Base-by-base conservation (phyloP, 2,329 filamentous ascomycete genomes). In the Xylaria sp. region DNA sequence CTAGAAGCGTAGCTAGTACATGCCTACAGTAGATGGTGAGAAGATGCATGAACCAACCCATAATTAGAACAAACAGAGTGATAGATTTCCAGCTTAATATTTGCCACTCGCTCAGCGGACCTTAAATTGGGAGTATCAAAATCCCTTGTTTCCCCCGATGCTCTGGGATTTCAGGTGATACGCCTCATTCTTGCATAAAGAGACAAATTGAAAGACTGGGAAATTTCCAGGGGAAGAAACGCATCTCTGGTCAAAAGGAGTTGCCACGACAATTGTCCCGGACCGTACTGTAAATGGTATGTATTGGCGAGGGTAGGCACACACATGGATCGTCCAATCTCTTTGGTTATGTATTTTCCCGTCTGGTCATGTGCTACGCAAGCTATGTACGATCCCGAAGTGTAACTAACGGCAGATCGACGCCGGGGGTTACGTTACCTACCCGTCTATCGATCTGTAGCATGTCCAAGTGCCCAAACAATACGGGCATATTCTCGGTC, bases 41-140 rank as follows among this genome's bases (percentile, higher is more conserved):
- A 56, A n/a, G 37, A 51, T 37, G 45, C 54, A 49, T 46, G 42
- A 42, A 8, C 19, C 15, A 47, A 28, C 21, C 63, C 54, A 65
- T 65, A 62, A 58, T 59, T 62, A 65, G 63, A 62, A 59, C 37
- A 15, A 31, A 31, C 28, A 31, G 28, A 46, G 19, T n/a, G n/a
- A 21, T n/a, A 62, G 37, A 51, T 31, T 31, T 31, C 2, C 28
- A 28, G 28, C 28, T 31, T 31, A 19, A 31, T 25, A 21, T 31
- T 17, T 23, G 23, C 12, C 6, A 46, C 23, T 63, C 52, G 57
- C 46, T 63, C 40, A 60, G 61, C 57, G 61, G 17, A 31, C 28
- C 42, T 40, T 45, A 5, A 57, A 53, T 60, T 42, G 40, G 19
- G 33, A 53, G 52, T 25, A 23, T 19, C 14, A 25, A 4, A 7